Percentiles rank a stretch among this genome's conserved stretches.
phyloP scores from a whole-genome alignment of 495 filamentous ascomycete genomes.

The Pseudevernia furfuracea region DNA sequence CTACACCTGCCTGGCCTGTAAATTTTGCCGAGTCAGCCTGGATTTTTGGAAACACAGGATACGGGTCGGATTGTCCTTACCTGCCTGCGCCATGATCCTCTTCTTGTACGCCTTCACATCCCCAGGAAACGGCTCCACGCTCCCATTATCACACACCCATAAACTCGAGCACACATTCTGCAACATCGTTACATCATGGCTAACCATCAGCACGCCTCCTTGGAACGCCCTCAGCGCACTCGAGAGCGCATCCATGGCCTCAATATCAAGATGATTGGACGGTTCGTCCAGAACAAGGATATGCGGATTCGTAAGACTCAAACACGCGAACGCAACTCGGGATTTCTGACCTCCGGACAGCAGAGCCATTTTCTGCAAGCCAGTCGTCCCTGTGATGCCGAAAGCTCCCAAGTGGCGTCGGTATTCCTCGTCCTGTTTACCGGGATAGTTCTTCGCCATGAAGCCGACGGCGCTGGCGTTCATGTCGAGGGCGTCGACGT shows the following conservation, averaged over 20 bases:
- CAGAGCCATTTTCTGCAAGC: slow-evolving; percentile 90
- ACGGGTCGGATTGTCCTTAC: slow-evolving; percentile 28
- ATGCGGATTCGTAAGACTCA: slow-evolving; percentile 88
- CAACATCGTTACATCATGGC: slow-evolving; percentile 98
- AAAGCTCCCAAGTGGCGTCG: slow-evolving; percentile 93
- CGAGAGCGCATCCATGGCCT: slow-evolving; percentile 94
- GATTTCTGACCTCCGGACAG: slow-evolving; percentile 98
- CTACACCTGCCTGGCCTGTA: background rate
- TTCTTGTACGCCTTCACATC: slow-evolving; percentile 98
- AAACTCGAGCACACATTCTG: slow-evolving; percentile 88
- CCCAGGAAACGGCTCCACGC: slow-evolving; percentile 92
- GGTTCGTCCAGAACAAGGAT: slow-evolving; percentile 98
- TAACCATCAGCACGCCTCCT: slow-evolving; percentile 96
- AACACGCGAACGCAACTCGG: slow-evolving; percentile 90
- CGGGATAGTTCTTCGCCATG: slow-evolving; percentile 88
- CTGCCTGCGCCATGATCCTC: slow-evolving; percentile 84
- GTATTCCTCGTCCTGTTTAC: slow-evolving; percentile 93
- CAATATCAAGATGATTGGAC: slow-evolving; percentile 97
- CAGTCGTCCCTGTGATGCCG: slow-evolving; percentile 95
- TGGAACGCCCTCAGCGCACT: slow-evolving; percentile 78
- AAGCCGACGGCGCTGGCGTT: slow-evolving; percentile 83
- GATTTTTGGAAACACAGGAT: background rate
- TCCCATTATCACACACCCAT: slow-evolving; percentile 95
- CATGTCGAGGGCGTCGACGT: slow-evolving; percentile 93
- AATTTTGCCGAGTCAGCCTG: background rate